phyloP scores from a whole-genome alignment of 768 basidiomycete species.

The Agaricus blazei region DNA sequence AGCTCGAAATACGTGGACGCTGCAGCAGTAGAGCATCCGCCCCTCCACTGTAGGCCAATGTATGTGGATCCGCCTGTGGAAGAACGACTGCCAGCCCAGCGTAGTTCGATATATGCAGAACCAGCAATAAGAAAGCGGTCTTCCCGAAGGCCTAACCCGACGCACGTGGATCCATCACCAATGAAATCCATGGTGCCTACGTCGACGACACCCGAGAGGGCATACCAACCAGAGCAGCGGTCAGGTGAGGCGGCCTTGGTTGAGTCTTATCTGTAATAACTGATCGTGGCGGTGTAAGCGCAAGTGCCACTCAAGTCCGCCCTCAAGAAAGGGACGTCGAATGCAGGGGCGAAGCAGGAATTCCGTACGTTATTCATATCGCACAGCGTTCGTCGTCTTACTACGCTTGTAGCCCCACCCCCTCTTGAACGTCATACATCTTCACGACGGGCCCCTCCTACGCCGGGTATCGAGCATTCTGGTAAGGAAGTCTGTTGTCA shows the following conservation, averaged over 20 bases:
- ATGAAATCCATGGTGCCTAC: background rate
- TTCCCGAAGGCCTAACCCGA: background rate
- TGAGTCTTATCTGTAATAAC: no score
- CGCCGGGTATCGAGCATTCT: constrained; percentile 6
- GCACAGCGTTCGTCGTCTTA: background rate
- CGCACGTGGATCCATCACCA: background rate
- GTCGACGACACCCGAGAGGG: background rate
- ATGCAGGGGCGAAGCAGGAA: constrained; percentile 4
- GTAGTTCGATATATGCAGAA: no score
- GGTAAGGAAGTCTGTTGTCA: background rate
- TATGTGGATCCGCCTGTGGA: no score
- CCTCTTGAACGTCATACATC: constrained; percentile 6
- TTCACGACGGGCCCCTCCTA: background rate
- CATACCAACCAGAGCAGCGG: constrained; percentile 1
- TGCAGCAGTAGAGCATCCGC: background rate
- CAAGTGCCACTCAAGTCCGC: constrained; percentile 10
- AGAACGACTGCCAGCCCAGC: no score
- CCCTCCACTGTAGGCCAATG: no score
- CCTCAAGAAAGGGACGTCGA: constrained; percentile 1
- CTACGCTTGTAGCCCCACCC: background rate
- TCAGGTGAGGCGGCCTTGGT: background rate
- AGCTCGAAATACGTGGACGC: constrained; percentile 3
- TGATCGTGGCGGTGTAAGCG: background rate
- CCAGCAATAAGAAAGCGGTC: no score
- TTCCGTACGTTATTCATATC: constrained; percentile 1